These are phyloP conservation scores for Trichocladium uniseriatum DNA, from an alignment of 495 filamentous ascomycete species.

Conservation along the genomic window DNA sequence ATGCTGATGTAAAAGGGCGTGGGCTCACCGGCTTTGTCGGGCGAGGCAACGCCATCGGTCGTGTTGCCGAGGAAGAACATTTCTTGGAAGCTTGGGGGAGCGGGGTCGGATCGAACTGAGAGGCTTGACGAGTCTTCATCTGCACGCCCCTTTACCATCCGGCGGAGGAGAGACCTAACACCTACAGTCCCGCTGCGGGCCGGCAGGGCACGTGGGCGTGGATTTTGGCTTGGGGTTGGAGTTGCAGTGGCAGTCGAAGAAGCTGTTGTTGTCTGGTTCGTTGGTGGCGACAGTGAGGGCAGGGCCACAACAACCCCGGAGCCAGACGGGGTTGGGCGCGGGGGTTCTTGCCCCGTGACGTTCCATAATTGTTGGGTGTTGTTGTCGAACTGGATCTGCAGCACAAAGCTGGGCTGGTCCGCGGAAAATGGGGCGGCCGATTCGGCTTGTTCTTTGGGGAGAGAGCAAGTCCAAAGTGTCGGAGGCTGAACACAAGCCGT, in stretches of 20 bases:
- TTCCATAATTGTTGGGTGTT: conserved; percentile 46
- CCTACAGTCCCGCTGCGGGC: conserved; percentile 6
- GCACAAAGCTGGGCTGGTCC: conserved; percentile 63
- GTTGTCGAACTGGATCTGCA: conserved; percentile 75
- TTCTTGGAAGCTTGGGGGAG: conserved; percentile 56
- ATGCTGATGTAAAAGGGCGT: conserved; percentile 62
- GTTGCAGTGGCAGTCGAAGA: too few relatives aligned
- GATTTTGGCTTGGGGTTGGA: background rate
- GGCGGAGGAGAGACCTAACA: conserved; percentile 8
- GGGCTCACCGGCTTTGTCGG: conserved; percentile 54
- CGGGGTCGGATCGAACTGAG: conserved; percentile 30
- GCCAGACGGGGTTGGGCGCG: conserved; percentile 16
- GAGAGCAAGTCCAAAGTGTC: conserved; percentile 71
- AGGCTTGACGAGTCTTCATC: too few relatives aligned
- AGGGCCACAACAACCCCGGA: too few relatives aligned
- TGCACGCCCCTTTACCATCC: too few relatives aligned
- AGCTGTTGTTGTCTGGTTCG: conserved; percentile 16
- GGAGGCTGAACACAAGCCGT: conserved; percentile 58
- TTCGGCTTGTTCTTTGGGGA: conserved; percentile 65
- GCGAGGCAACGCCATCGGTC: conserved; percentile 55
- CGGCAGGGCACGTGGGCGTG: too few relatives aligned
- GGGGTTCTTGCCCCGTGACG: conserved; percentile 24
- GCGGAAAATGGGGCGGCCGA: conserved; percentile 49
- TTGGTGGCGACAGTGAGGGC: too few relatives aligned
- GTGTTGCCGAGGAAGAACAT: conserved; percentile 74